These are phyloP conservation scores for Pseudogymnoascus sp. DNA, from an alignment of 2,329 filamentous ascomycete genomes.

Conservation along the genomic window DNA sequence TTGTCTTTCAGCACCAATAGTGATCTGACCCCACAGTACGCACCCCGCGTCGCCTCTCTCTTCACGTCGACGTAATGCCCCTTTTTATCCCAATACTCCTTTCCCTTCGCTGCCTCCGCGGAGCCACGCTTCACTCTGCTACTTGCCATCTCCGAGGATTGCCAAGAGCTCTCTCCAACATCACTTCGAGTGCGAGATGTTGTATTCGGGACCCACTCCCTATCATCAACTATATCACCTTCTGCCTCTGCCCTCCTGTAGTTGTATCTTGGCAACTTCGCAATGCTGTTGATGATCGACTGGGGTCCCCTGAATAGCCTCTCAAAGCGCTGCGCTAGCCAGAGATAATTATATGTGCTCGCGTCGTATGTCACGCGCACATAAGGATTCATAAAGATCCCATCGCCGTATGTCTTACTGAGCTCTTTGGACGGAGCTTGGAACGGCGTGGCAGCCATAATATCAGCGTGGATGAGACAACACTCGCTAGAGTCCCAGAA, in stretches of 20 bases:
- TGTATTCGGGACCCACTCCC: conserved; percentile 40
- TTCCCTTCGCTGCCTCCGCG: neutral
- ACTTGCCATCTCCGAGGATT: conserved; percentile 18
- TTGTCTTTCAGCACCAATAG: conserved; percentile 42
- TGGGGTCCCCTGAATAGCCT: conserved; percentile 56
- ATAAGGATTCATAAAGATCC: conserved; percentile 69
- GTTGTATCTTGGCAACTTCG: conserved; percentile 53
- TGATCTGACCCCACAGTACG: conserved; percentile 51
- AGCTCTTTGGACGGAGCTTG: conserved; percentile 40
- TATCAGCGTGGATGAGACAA: conserved; percentile 50
- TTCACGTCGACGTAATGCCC: conserved; percentile 39
- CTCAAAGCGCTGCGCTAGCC: conserved; percentile 58
- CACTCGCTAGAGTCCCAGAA: conserved; percentile 62
- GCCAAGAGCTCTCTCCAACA: conserved; percentile 28
- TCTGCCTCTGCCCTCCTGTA: conserved; percentile 53
- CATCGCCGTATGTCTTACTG: conserved; percentile 24
- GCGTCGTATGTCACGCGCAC: conserved; percentile 64
- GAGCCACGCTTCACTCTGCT: conserved; percentile 14
- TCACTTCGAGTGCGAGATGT: conserved; percentile 13
- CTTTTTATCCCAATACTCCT: conserved; percentile 24
- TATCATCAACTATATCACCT: conserved; percentile 48
- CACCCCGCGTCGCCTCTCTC: conserved; percentile 43
- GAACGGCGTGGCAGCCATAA: conserved; percentile 20
- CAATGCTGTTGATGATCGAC: conserved; percentile 48
- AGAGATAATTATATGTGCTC: conserved; percentile 51